phyloP scores from a whole-genome alignment of 1,284 basidiomycete species.

The Ceratobasidium sp. region DNA sequence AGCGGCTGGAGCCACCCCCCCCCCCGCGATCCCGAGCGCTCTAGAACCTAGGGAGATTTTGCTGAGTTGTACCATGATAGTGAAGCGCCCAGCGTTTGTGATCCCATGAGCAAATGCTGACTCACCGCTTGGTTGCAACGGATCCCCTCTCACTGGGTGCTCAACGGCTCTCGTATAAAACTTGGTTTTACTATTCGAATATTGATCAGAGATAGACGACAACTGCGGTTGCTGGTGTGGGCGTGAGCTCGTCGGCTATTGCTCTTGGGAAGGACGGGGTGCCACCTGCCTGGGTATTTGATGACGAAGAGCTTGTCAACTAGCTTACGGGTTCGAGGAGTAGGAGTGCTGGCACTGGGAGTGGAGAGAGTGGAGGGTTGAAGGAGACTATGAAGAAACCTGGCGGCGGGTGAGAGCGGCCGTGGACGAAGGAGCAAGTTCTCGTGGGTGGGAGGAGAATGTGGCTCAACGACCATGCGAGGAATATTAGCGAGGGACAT shows the following conservation, averaged over 20 bases:
- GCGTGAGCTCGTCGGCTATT: slow-evolving; percentile 36
- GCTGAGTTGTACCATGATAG: too few relatives aligned
- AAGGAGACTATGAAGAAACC: slow-evolving; percentile 37
- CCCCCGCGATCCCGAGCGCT: too few relatives aligned
- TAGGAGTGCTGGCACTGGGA: background rate
- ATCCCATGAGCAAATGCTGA: too few relatives aligned
- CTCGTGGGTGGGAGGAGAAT: slow-evolving; percentile 77
- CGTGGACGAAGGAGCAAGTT: slow-evolving; percentile 75
- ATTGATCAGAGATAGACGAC: slow-evolving; percentile 1
- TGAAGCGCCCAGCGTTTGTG: too few relatives aligned
- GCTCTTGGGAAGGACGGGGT: slow-evolving; percentile 42
- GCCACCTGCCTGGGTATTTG: slow-evolving; percentile 47
- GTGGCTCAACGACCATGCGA: slow-evolving; percentile 75
- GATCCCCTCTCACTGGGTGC: background rate
- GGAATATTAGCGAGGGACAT: slow-evolving; percentile 74
- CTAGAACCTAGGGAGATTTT: too few relatives aligned
- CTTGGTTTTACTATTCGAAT: background rate
- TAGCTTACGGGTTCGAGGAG: slow-evolving; percentile 29
- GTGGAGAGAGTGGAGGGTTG: slow-evolving; percentile 10
- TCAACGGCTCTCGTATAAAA: too few relatives aligned
- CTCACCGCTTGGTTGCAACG: background rate
- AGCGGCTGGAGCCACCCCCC: too few relatives aligned
- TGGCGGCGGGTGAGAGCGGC: slow-evolving; percentile 70
- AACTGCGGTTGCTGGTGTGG: slow-evolving; percentile 47
- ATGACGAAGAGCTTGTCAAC: slow-evolving; percentile 48